These are phyloP conservation scores for Fragaria nilgerrensis DNA, from an alignment of 306 rosid genomes.

Conservation along the genomic window DNA sequence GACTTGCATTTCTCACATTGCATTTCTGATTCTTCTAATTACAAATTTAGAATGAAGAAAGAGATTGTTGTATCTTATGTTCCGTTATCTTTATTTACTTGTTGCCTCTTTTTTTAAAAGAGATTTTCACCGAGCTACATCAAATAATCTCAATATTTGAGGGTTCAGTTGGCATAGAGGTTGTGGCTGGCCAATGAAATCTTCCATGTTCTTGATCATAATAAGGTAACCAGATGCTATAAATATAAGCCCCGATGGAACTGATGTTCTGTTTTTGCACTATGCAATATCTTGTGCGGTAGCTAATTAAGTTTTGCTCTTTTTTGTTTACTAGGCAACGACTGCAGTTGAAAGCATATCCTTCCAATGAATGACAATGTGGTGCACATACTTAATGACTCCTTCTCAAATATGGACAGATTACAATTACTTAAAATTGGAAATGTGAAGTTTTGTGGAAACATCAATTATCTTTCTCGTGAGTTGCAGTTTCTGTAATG, in stretches of 20 bases:
- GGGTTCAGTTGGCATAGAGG: no score
- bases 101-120: no score
- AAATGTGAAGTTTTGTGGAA: neutral
- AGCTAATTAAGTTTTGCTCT: neutral
- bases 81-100: no score
- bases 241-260: neutral
- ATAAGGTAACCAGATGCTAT: neutral
- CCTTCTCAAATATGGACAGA: neutral
- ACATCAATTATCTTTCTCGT: neutral
- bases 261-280: neutral
- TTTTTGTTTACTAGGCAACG: neutral
- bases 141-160: no score
- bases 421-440: neutral
- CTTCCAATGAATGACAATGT: slow-evolving; percentile 1
- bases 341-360: neutral
- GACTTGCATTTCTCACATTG: no score
- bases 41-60: no score
- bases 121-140: no score
- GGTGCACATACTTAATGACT: neutral
- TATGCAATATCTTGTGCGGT: neutral
- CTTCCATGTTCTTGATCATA: neutral
- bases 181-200: no score
- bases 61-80: no score
- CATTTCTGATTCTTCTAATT: no score
- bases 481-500: neutral